phyloP scores from a whole-genome alignment of 129 eudicot species.

The Arctium lappa region DNA sequence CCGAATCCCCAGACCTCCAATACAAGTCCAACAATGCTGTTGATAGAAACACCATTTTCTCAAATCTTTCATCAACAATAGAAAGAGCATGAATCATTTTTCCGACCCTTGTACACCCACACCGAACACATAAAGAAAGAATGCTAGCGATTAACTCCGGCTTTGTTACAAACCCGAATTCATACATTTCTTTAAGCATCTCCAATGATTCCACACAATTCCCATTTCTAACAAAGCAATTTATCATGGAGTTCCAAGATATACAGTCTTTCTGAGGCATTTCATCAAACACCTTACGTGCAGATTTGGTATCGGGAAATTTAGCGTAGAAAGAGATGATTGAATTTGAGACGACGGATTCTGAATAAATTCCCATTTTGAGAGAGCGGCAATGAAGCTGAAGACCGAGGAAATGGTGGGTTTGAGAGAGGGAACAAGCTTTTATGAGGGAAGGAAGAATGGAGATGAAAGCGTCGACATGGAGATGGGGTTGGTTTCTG shows the following conservation, averaged over 20 bases:
- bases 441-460: constrained; percentile 68
- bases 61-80: constrained; percentile 41
- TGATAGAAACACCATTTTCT: constrained; percentile 39
- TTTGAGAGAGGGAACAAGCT: constrained; percentile 44
- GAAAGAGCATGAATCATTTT: constrained; percentile 52
- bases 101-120: constrained; percentile 32
- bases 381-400: constrained; percentile 49
- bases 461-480: constrained; percentile 25
- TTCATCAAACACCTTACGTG: constrained; percentile 55
- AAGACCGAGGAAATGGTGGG: constrained; percentile 37
- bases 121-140: constrained; percentile 38
- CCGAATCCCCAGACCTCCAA: constrained; percentile 38
- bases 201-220: constrained; percentile 31
- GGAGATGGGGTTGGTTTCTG: constrained; percentile 40
- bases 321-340: constrained; percentile 55
- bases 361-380: constrained; percentile 44
- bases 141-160: constrained; percentile 61
- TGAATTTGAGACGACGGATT: constrained; percentile 53
- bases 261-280: constrained; percentile 54
- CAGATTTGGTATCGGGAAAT: constrained; percentile 29
- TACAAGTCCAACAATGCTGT: constrained; percentile 59
- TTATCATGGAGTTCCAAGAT: constrained; percentile 60
- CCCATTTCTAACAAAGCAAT: constrained; percentile 45
- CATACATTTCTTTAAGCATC: constrained; percentile 48
- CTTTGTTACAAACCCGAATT: constrained; percentile 47